Evolutionary conservation across 108 stramenopile genomes (phyloP).

Genomic region (Cyclotella sp.): DNA sequence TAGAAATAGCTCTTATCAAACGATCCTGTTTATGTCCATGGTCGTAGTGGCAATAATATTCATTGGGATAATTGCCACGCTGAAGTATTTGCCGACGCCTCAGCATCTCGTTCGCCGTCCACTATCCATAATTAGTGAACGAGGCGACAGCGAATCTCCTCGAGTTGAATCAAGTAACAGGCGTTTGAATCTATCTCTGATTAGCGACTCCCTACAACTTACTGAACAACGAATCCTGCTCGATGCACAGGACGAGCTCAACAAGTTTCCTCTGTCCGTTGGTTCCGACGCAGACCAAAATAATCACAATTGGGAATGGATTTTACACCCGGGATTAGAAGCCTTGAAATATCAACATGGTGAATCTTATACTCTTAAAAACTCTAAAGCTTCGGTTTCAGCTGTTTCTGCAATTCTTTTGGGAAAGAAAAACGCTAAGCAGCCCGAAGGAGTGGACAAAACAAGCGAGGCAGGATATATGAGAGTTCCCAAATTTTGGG

Average conservation of each 20-base stretch:
- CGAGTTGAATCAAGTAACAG: neutral
- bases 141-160: neutral
- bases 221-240: slow-evolving; percentile 23
- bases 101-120: neutral
- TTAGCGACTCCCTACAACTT: neutral
- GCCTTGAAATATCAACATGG: slow-evolving; percentile 25
- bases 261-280: slow-evolving; percentile 45
- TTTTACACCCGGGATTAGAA: slow-evolving; percentile 49
- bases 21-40: neutral
- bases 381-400: neutral
- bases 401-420: slow-evolving; percentile 26
- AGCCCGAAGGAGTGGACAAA: neutral
- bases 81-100: neutral
- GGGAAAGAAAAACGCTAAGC: slow-evolving; percentile 8
- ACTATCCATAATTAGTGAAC: neutral
- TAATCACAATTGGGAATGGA: slow-evolving; percentile 38
- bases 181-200: neutral
- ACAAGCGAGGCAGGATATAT: slow-evolving; percentile 29
- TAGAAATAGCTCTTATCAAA: neutral
- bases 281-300: slow-evolving; percentile 21
- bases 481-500: slow-evolving; percentile 59
- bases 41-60: neutral
- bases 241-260: slow-evolving; percentile 15
- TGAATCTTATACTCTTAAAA: slow-evolving; percentile 7
- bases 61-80: neutral